phyloP scores from a whole-genome alignment of 371 early-diverging fungal genomes.

The Mucor plumbeus region DNA sequence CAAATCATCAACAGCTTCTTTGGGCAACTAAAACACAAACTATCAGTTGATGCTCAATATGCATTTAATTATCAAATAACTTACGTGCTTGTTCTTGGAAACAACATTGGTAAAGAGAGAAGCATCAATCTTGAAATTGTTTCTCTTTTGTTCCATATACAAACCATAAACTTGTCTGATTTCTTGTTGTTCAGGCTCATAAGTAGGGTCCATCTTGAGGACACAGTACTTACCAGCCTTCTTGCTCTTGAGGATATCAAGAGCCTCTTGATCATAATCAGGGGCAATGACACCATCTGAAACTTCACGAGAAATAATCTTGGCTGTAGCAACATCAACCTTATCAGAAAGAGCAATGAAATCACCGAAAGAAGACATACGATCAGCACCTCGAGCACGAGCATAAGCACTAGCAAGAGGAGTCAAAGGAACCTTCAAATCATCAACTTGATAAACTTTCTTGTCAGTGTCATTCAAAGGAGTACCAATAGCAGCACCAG shows the following conservation, averaged over 20 bases:
- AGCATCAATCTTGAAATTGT: constrained; percentile 77
- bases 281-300: constrained; percentile 98
- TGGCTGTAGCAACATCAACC: constrained; percentile 93
- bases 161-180: constrained; percentile 95
- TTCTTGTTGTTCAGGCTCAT: constrained; percentile 86
- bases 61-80: constrained; percentile 4
- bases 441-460: constrained; percentile 92
- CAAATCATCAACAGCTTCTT: constrained; percentile 80
- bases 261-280: constrained; percentile 84
- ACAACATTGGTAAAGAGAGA: constrained; percentile 86
- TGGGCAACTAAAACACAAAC: constrained; percentile 56
- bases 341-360: constrained; percentile 92
- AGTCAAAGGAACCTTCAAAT: constrained; percentile 72
- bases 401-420: constrained; percentile 87
- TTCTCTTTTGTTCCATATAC: constrained; percentile 89
- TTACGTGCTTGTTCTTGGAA: constrained; percentile 73
- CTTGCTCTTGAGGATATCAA: constrained; percentile 91
- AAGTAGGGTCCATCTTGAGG: constrained; percentile 88
- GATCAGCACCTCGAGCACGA: constrained; percentile 92
- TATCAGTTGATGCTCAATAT: not conserved
- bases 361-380: constrained; percentile 98
- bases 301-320: constrained; percentile 91
- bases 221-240: constrained; percentile 97
- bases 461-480: constrained; percentile 83
- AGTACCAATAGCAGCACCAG: constrained; percentile 94